Evolutionary conservation across 2,329 filamentous ascomycete genomes (phyloP), one percentile per base, ranked within the genome.

Genomic region (Sporothrix curviconia): DNA sequence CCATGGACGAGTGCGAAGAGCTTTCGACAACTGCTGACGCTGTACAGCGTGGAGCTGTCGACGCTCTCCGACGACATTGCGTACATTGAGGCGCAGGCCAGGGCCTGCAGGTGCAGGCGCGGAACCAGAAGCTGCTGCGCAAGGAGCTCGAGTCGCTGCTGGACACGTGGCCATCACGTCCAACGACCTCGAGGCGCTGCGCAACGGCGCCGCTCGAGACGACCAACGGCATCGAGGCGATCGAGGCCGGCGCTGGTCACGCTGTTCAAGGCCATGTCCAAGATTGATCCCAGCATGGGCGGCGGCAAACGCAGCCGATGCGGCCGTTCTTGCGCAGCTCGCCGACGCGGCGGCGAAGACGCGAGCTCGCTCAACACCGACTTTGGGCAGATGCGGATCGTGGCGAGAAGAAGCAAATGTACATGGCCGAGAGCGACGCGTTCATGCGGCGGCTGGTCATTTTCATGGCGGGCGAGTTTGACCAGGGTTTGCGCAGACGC

Each of bases 11-110:
- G 73, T 97, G 94, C 66, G 95, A 99, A 65, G 92, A 97, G 73
- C 78, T n/a, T n/a, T 99, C 58, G 94, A 99, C 69, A 95, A 95
- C 59, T 99, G 39, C 76, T 99, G 54, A 99, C 94, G 0, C 75
- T 99, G 34, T 99, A 99, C 71, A 90, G 89, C 47, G 94, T 97
- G 25, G 94, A 99, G 71, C 78, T 99, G 61, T 90, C 90, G 87
- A 97, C 92, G 50, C 79, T 99, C 30, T 91, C 92, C 57, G 92
- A 97, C 51, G 94, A 99, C 66, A 95, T 99, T 65, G 86, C 91
- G 3, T 97, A 95, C 69, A 97, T 99, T 63, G 94, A 99, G 74
- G 91, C 94, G 2, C 94, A 99, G 71, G 90, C 7, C 92, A 99
- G 73, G 94, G 94, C 76, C 76, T 99, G 47, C 94, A 99, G 67